Percentiles rank a stretch among this genome's conserved stretches.
Conservation (phyloP, 2,329 filamentous ascomycete genomes). For the Colletotrichum sublineola region DNA sequence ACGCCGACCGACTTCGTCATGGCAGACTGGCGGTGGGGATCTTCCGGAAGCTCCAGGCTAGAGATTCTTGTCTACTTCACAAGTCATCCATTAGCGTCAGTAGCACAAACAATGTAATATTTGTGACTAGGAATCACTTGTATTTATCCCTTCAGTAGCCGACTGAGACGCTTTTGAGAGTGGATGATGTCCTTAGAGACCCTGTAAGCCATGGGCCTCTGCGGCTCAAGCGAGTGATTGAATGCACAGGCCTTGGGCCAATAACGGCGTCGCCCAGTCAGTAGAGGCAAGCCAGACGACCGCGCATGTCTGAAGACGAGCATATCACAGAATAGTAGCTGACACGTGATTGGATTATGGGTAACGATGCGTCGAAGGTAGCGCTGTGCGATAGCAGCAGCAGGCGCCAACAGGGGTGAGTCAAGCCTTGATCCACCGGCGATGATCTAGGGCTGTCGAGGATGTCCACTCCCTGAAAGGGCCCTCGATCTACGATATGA, state of each 20-base stretch:
- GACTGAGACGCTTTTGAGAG: neutral
- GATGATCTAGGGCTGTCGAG: neutral
- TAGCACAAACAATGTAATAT: neutral
- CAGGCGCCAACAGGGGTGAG: neutral
- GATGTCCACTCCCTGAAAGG: neutral
- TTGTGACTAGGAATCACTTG: neutral
- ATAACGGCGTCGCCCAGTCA: neutral
- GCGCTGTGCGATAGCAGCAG: neutral
- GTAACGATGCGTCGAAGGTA: neutral
- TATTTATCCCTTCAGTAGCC: neutral
- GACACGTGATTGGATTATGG: neutral
- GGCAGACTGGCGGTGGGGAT: slow-evolving; percentile 74
- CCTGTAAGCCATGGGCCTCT: slow-evolving; percentile 6
- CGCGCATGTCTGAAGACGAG: neutral
- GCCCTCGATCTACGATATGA: neutral
- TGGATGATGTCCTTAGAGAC: neutral
- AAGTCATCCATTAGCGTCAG: neutral
- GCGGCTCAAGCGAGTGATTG: slow-evolving; percentile 17
- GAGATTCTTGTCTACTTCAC: slow-evolving; percentile 64
- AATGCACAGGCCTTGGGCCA: slow-evolving; percentile 5
- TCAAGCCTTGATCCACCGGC: neutral
- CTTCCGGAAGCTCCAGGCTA: slow-evolving; percentile 75
- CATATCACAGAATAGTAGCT: neutral
- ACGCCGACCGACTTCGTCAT: slow-evolving; percentile 77
- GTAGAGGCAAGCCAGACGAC: neutral